These are phyloP conservation scores for Sporormia fimetaria DNA, from an alignment of 495 filamentous ascomycete species.

Conservation along the genomic window DNA sequence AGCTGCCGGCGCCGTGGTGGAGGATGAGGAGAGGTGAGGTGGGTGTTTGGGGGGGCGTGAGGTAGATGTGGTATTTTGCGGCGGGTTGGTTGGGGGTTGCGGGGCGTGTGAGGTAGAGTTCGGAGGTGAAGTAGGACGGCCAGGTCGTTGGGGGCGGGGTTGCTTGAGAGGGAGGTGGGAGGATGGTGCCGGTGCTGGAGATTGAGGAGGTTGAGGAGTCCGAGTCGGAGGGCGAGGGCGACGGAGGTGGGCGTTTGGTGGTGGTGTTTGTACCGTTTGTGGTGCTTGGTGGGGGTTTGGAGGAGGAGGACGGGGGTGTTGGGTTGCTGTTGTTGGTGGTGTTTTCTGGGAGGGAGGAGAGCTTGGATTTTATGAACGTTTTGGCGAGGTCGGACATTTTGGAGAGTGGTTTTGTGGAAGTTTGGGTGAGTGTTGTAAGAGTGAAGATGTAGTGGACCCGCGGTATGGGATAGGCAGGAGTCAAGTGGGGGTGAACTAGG, in stretches of 20 bases:
- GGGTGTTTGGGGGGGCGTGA: slow-evolving; percentile 50
- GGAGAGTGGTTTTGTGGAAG: not conserved
- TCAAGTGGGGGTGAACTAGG: too few species aligned
- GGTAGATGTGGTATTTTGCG: slow-evolving; percentile 75
- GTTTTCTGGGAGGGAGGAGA: slow-evolving; percentile 49
- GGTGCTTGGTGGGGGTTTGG: slow-evolving; percentile 8
- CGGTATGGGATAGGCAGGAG: too few species aligned
- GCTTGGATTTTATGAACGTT: slow-evolving; percentile 69
- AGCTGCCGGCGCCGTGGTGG: slow-evolving; percentile 86
- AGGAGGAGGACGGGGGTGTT: too few species aligned
- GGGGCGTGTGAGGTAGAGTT: slow-evolving; percentile 54
- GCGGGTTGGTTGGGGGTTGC: slow-evolving; percentile 29
- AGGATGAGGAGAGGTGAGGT: slow-evolving; percentile 72
- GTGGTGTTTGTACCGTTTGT: too few species aligned
- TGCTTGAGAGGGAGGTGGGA: slow-evolving; percentile 63
- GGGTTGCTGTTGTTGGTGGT: slow-evolving; percentile 42
- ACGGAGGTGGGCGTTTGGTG: too few species aligned
- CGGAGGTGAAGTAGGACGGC: slow-evolving; percentile 80
- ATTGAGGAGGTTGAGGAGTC: slow-evolving; percentile 59
- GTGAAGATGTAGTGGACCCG: too few species aligned
- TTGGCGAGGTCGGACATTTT: slow-evolving; percentile 80
- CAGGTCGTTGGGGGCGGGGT: slow-evolving; percentile 47
- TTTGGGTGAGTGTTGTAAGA: not conserved
- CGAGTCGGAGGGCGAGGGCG: too few species aligned
- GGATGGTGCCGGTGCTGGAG: slow-evolving; percentile 81